Evolutionary conservation across 2,329 filamentous ascomycete species (phyloP).

Genomic region (Xylariomycetidae sp.): DNA sequence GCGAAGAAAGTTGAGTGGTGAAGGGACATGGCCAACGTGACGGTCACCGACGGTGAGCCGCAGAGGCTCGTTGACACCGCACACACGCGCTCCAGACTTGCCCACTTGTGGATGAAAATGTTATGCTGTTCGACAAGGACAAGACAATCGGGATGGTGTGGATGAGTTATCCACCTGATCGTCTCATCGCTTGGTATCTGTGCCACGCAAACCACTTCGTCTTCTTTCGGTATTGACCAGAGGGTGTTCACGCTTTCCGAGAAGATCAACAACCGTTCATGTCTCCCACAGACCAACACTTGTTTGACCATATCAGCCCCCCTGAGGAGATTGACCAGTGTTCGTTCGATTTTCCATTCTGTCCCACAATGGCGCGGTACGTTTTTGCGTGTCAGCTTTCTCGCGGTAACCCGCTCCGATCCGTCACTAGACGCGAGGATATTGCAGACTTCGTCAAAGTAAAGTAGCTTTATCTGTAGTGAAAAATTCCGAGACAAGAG

Average conservation of each 20-base stretch:
- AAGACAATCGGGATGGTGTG: no score
- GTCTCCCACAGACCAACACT: slow-evolving; percentile 8
- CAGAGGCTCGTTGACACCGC: no score
- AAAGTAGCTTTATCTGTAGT: slow-evolving; percentile 7
- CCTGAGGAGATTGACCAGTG: slow-evolving; percentile 1
- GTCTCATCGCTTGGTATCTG: no score
- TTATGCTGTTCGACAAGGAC: no score
- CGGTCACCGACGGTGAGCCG: no score
- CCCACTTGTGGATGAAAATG: no score
- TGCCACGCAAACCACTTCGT: no score
- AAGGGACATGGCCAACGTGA: no score
- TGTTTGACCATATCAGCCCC: slow-evolving; percentile 4
- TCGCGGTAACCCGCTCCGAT: slow-evolving; percentile 6
- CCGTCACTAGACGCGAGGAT: slow-evolving; percentile 12
- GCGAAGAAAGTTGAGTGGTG: no score
- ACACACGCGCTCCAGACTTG: no score
- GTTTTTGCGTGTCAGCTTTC: slow-evolving; percentile 5
- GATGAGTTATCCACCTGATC: no score
- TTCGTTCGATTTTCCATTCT: background rate
- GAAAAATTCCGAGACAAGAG: slow-evolving; percentile 10
- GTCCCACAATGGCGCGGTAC: slow-evolving; percentile 3
- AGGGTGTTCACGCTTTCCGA: slow-evolving; percentile 8
- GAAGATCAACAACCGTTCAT: slow-evolving; percentile 10
- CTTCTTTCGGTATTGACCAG: slow-evolving; percentile 8
- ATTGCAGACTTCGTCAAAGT: slow-evolving; percentile 11